Percentiles rank a stretch among this genome's conserved stretches.
These are phyloP conservation scores for Coemansia sp. DNA, from an alignment of 192 early-diverging fungal species.

Conservation along the genomic window DNA sequence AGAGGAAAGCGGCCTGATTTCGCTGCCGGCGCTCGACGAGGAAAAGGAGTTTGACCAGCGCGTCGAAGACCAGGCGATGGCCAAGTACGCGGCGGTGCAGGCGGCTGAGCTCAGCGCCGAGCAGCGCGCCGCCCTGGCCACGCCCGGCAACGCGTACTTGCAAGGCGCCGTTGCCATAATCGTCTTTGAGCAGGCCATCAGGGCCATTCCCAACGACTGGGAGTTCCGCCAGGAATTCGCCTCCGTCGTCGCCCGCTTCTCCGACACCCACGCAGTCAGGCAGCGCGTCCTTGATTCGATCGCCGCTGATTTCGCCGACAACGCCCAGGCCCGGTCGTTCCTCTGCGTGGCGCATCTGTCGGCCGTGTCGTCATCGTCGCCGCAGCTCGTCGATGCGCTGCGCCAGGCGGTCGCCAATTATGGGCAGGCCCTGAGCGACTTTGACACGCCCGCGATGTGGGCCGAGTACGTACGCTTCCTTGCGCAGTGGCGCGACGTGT, in stretches of 20 bases:
- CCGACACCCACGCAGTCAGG: conserved; percentile 35
- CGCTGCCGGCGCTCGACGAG: conserved; percentile 60
- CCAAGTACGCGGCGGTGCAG: conserved; percentile 29
- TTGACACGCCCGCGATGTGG: conserved; percentile 61
- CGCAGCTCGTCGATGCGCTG: conserved; percentile 59
- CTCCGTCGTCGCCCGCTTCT: conserved; percentile 61
- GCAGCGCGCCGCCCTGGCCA: conserved; percentile 49
- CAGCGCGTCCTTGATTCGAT: conserved; percentile 29
- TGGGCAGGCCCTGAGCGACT: conserved; percentile 49
- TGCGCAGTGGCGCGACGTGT: conserved; percentile 35
- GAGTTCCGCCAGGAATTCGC: conserved; percentile 76
- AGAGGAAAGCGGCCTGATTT: conserved; percentile 52
- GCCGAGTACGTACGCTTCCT: conserved; percentile 67
- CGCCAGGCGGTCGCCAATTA: conserved; percentile 59
- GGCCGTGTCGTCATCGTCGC: conserved; percentile 62
- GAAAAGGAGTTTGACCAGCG: conserved; percentile 50
- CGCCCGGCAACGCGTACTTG: conserved; percentile 64
- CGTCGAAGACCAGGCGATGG: conserved; percentile 48
- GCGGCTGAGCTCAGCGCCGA: conserved; percentile 34
- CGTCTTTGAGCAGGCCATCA: conserved; percentile 81
- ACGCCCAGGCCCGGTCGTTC: conserved; percentile 43
- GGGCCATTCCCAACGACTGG: conserved; percentile 70
- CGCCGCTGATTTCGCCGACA: conserved; percentile 31
- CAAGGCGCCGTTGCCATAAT: conserved; percentile 75
- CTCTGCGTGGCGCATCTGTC: conserved; percentile 64